Evolutionary conservation across 2,329 filamentous ascomycete genomes (phyloP), one percentile per base, ranked within the genome.

Genomic region (Talaromyces sp.): DNA sequence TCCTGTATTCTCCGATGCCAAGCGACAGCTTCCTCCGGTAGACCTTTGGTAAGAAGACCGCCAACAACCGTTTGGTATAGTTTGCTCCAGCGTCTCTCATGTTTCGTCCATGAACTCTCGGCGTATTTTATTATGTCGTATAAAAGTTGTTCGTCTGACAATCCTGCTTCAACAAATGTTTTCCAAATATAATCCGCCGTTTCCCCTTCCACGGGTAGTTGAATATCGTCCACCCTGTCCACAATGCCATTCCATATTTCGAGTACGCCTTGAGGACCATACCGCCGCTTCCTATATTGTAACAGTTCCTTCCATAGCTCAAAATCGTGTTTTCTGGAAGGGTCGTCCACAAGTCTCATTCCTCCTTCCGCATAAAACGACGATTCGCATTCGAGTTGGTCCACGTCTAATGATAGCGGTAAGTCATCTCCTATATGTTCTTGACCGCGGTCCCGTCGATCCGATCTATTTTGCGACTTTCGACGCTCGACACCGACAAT

Each of bases 301-400:
- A 83, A 72, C 29, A 83, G 69, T 51, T 81, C 76, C 47, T 77
- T 76, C 81, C 81, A 83, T 15, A 82, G 72, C n/a, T 73, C 70
- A 62, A 81, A 75, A 68, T 82, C 74, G 49, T 74, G 67, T 27
- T 69, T 70, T 66, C 72, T 67, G 5, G 61, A 67, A 4, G 74
- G 69, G 40, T 71, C 65, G 61, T 82, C 79, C 34, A 81, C 71
- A 34, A 82, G 68, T 49, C 78, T 77, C 25, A 70, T 72, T 40
- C 78, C 77, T 60, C 77, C 68, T n/a, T 72, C 70, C 36, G 36
- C 27, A 43, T 77, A 77, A 25, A 81, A 68, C 59, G 81, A 74
- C 10, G 80, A 81, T 68, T 82, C 79, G 61, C 75, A 77, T 25
- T 80, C 75, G 15, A 82, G 68, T 63, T 66, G 75, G 19, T 78